Conservation (phyloP, 225 moss, liverwort and hornwort species). For the Rhytidiadelphus loreus region DNA sequence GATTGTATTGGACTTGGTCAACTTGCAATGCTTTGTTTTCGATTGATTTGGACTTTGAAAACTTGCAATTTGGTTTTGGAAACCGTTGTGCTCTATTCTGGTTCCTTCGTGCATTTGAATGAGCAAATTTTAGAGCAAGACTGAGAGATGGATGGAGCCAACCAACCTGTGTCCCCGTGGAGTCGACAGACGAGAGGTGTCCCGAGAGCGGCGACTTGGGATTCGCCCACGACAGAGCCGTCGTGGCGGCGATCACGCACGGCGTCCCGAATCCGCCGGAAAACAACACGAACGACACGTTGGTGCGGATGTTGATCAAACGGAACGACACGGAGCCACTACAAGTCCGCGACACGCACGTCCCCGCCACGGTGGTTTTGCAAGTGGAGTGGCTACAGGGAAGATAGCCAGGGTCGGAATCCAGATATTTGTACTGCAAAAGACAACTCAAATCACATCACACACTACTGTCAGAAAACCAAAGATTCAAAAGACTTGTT, state of each 20-base stretch:
- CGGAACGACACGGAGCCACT: conserved; percentile 46
- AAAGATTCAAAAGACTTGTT: neutral
- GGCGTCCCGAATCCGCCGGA: conserved; percentile 30
- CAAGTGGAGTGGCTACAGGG: conserved; percentile 21
- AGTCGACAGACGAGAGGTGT: conserved; percentile 39
- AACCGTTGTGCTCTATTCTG: neutral
- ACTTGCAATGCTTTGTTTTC: neutral
- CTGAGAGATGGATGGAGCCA: neutral
- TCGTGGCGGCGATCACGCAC: conserved; percentile 21
- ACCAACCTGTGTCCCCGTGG: conserved; percentile 26
- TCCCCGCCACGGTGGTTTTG: neutral
- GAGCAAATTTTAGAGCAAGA: neutral
- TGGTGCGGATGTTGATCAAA: conserved; percentile 49
- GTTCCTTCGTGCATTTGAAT: neutral
- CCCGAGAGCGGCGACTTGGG: conserved; percentile 43
- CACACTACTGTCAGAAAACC: too few species aligned
- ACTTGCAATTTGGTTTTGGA: neutral
- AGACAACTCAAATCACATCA: neutral
- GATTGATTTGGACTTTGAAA: neutral
- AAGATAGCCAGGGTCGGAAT: conserved; percentile 25
- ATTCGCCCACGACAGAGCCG: conserved; percentile 30
- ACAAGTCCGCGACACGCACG: conserved; percentile 20
- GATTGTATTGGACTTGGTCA: neutral
- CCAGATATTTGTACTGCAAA: conserved; percentile 35
- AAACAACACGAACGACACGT: conserved; percentile 37